These are phyloP conservation scores for Rhazya stricta DNA, from an alignment of 257 asterid genomes.

Conservation along the genomic window DNA sequence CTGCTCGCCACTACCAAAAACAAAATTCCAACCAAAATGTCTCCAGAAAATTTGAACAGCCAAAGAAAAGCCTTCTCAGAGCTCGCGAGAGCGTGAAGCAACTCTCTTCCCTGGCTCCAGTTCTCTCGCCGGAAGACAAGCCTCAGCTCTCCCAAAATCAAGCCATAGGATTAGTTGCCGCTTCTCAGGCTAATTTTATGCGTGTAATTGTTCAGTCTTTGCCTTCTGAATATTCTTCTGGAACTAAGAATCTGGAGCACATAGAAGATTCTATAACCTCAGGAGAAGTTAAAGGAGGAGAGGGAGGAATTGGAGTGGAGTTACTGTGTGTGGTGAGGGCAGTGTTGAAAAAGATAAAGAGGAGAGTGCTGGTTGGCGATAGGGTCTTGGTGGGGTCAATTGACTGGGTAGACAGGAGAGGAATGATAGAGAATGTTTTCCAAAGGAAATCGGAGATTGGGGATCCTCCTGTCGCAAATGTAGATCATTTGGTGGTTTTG, in stretches of 20 bases:
- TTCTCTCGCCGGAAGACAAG: constrained; percentile 49
- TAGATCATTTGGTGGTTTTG: constrained; percentile 73
- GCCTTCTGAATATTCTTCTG: constrained; percentile 22
- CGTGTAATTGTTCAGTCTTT: constrained; percentile 68
- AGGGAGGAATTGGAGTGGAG: constrained; percentile 55
- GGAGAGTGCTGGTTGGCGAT: constrained; percentile 94
- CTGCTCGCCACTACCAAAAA: constrained; percentile 32
- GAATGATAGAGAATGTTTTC: constrained; percentile 88
- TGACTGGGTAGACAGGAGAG: constrained; percentile 87
- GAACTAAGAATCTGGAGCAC: not conserved
- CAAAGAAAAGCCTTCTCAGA: constrained; percentile 51
- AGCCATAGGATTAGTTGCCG: constrained; percentile 78
- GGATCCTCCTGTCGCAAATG: constrained; percentile 96
- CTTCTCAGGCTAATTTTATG: constrained; percentile 96
- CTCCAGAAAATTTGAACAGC: constrained; percentile 52
- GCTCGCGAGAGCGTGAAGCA: constrained; percentile 72
- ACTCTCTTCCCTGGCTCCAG: constrained; percentile 58
- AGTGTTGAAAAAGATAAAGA: constrained; percentile 81
- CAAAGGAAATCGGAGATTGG: constrained; percentile 60
- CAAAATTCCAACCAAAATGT: constrained; percentile 37
- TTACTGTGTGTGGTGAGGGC: constrained; percentile 87
- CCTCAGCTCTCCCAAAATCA: constrained; percentile 52
- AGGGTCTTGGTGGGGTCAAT: constrained; percentile 77
- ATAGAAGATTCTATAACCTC: not conserved
- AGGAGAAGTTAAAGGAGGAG: constrained; percentile 5